Conservation (phyloP, 305 asterid genomes). For the Solanum aculeatissimum region DNA sequence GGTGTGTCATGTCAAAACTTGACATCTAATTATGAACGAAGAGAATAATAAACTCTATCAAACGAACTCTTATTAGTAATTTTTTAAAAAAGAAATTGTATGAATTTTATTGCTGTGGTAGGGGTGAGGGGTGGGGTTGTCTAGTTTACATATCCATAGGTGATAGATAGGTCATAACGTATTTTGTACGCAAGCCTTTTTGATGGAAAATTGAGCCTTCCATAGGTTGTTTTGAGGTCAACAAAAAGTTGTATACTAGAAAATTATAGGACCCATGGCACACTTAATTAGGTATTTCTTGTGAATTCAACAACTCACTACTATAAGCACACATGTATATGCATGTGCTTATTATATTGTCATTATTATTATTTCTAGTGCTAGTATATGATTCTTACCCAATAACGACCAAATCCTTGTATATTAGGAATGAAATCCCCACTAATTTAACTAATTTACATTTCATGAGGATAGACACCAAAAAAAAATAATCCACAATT, state of each 20-base stretch:
- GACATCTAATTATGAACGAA: no score
- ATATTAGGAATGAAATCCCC: neutral
- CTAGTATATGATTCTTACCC: neutral
- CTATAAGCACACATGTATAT: neutral
- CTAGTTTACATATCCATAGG: neutral
- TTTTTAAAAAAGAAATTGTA: neutral
- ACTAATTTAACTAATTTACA: neutral
- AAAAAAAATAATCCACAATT: neutral
- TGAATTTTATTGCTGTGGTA: neutral
- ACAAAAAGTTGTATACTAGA: slow-evolving; percentile 5
- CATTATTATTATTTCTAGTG: neutral
- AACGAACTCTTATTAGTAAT: no score
- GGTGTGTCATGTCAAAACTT: no score
- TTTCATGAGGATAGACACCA: neutral
- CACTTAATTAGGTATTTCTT: neutral
- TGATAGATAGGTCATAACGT: neutral
- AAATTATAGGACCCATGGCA: neutral
- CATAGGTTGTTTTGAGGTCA: slow-evolving; percentile 32
- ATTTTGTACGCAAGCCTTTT: neutral
- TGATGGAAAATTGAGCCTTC: neutral
- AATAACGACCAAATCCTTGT: neutral
- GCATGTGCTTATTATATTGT: neutral
- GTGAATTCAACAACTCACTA: neutral
- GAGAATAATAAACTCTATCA: no score
- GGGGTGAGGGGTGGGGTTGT: neutral